A percentile compares a stretch with the other conserved stretches of the same genome.
Evolutionary conservation across 2,329 filamentous ascomycete genomes (phyloP).

Genomic region (Neodidymelliopsis sp.): DNA sequence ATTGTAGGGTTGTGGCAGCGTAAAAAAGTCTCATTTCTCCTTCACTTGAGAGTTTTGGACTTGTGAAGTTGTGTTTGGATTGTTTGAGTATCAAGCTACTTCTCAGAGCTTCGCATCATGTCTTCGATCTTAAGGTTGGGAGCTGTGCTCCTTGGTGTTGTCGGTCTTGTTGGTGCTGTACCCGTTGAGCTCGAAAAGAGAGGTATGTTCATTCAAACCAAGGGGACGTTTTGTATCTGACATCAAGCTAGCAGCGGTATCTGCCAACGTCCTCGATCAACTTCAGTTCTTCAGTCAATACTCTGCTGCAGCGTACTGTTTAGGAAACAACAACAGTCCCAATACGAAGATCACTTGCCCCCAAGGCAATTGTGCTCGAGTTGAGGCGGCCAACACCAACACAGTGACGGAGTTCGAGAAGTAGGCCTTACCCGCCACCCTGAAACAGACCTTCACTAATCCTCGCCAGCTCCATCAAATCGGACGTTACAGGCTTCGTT

Average conservation of each 20-base stretch:
- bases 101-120: conserved; percentile 15
- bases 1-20: conserved; percentile 3
- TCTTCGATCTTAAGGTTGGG: conserved; percentile 27
- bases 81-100: conserved; percentile 2
- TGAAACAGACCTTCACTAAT: conserved; percentile 1
- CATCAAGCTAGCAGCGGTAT: conserved; percentile 46
- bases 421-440: conserved; percentile 38
- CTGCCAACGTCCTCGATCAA: conserved; percentile 49
- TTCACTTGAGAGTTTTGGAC: background rate
- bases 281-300: conserved; percentile 60
- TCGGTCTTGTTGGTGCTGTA: conserved; percentile 32
- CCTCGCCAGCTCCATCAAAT: conserved; percentile 37
- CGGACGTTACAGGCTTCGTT: conserved; percentile 58
- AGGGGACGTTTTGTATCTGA: background rate
- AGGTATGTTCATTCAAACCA: conserved; percentile 27
- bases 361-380: conserved; percentile 56
- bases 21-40: background rate
- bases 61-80: conserved; percentile 2
- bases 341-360: conserved; percentile 55
- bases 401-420: conserved; percentile 59
- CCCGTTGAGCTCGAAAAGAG: conserved; percentile 38
- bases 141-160: conserved; percentile 29
- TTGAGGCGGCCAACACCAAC: conserved; percentile 56
- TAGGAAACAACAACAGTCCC: conserved; percentile 56
- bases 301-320: conserved; percentile 62